Conservation (phyloP, 768 basidiomycete genomes). For the Exsudoporus frostii region DNA sequence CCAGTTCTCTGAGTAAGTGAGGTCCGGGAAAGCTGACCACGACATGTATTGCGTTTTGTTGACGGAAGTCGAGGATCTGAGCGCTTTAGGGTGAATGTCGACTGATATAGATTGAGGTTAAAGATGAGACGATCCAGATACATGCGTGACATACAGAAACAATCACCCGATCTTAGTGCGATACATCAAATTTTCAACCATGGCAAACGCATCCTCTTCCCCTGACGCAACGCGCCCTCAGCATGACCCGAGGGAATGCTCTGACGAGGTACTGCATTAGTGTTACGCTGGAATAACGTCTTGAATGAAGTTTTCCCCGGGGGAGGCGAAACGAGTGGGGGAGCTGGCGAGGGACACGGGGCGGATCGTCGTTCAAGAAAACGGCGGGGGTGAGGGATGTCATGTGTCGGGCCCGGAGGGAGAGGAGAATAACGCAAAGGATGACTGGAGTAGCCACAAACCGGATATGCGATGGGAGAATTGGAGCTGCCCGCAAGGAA, state of each 20-base stretch:
- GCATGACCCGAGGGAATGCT: conserved; percentile 16
- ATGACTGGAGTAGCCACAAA: conserved; percentile 29
- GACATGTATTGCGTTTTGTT: not conserved
- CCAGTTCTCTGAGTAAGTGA: not conserved
- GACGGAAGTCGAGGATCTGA: not conserved
- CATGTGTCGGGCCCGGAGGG: not conserved
- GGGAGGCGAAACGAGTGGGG: conserved; percentile 16
- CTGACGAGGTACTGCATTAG: conserved; percentile 12
- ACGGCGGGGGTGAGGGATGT: conserved; percentile 8
- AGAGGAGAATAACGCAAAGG: conserved; percentile 13
- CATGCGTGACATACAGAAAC: conserved; percentile 23
- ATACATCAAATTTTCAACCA: conserved; percentile 31
- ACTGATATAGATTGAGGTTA: conserved; percentile 11
- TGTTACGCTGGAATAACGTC: conserved; percentile 26
- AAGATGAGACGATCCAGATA: conserved; percentile 13
- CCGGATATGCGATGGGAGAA: conserved; percentile 31
- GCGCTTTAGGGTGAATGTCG: not conserved
- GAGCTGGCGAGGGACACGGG: conserved; percentile 12
- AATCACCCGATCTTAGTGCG: conserved; percentile 2
- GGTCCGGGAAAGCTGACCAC: not conserved
- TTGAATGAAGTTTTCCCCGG: conserved; percentile 21
- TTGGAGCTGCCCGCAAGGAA: conserved; percentile 32
- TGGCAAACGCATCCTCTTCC: conserved; percentile 29
- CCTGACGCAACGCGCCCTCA: conserved; percentile 22
- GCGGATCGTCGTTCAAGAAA: conserved; percentile 16